Evolutionary conservation across 129 eudicot species (phyloP), one percentile per base, ranked within the genome.

Genomic region (Sambucus nigra): DNA sequence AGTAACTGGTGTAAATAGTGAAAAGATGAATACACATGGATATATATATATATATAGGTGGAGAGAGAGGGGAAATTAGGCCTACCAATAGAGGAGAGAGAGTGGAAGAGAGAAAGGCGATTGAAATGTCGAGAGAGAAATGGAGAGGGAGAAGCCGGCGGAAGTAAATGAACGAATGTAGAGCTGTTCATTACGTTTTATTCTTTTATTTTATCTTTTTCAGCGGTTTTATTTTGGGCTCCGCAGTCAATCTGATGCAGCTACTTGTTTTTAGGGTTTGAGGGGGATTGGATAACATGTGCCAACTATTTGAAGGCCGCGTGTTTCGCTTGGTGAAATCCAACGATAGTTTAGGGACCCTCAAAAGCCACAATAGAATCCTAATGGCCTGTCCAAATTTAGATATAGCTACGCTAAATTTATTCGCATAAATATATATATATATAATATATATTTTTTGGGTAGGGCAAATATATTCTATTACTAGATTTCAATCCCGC

Each of bases 81-180:
- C 69, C 33, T 50, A 69, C 69, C 14, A 33, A 62, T 21, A 6
- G 69, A 4, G 25, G 58, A 49, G 63, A 46, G 47, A 19, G 51
- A 10, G 2, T 12, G 61, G 47, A 51, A 18, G 55, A 42, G 59
- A 33, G 60, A 13, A 52, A 42, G 68, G 48, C 47, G 31, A 46
- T 47, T 65, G 47, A 21, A 35, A 7, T 21, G 53, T 6, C 18
- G 47, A 55, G 62, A 21, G 24, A 47, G 46, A 28, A 32, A 18
- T 1, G 63, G 53, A 56, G 60, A 39, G 4, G 59, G 25, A 10
- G 66, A 47, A 14, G 26, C 52, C 26, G 75, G 51, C 60, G 65
- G 31, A 15, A 24, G 51, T 13, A 67, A 16, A 48, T 32, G 44
- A 17, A 51, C 33, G 11, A 24, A 12, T 22, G 47, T 13, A 2